Conservation (phyloP, 441 rosid genomes). For the Croton laevigatus region DNA sequence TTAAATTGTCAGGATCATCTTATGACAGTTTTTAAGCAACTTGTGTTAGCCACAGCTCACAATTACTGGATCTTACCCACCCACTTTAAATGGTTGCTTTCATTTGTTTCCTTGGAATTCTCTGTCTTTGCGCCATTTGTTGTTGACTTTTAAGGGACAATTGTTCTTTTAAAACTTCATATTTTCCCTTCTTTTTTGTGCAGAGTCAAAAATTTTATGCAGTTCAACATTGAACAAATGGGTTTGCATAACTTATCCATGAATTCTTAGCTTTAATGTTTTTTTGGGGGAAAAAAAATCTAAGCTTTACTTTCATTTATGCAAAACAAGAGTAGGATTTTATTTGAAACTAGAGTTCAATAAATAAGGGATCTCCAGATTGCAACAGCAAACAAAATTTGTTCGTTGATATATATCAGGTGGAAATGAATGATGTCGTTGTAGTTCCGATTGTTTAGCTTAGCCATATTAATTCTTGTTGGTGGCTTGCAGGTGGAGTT, state of each 20-base stretch:
- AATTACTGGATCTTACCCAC: neutral
- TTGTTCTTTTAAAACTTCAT: neutral
- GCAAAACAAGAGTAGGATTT: too few species aligned
- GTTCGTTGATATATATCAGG: neutral
- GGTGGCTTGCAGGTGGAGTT: conserved; percentile 18
- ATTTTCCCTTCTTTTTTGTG: neutral
- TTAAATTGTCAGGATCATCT: neutral
- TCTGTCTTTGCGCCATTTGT: neutral
- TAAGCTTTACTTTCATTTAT: too few species aligned
- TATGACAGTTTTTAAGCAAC: neutral
- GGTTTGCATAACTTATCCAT: too few species aligned
- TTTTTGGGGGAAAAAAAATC: too few species aligned
- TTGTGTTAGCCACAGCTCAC: neutral
- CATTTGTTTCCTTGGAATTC: neutral
- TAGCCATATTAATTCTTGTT: neutral
- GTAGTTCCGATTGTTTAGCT: neutral
- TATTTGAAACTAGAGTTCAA: neutral
- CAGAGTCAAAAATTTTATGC: too few species aligned
- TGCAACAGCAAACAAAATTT: neutral
- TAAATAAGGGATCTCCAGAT: neutral
- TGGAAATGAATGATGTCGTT: neutral
- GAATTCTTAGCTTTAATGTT: too few species aligned
- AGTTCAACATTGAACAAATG: too few species aligned
- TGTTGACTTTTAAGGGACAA: neutral
- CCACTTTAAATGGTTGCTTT: neutral